A percentile compares a stretch with the other conserved stretches of the same genome.
Evolutionary conservation across 257 asterid genomes (phyloP).

Genomic region (Salvia miltiorrhiza): DNA sequence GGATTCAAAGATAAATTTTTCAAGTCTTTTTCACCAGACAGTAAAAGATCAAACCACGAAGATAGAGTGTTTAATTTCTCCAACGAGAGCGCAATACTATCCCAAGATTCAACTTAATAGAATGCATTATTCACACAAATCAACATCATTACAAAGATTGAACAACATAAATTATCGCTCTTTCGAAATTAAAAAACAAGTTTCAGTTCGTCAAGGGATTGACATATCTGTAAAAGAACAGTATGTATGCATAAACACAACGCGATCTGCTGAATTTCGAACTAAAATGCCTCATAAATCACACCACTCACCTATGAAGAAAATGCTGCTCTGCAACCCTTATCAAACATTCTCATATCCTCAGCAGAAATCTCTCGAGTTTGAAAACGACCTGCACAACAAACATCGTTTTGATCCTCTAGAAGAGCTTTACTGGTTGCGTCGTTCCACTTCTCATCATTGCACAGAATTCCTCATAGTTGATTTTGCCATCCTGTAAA

Average conservation of each 20-base stretch:
- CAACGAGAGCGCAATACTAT: not conserved
- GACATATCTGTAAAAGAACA: not conserved
- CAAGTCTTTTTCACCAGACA: not conserved
- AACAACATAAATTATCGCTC: not conserved
- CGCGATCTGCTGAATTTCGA: not conserved
- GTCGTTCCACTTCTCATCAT: slow-evolving; percentile 62
- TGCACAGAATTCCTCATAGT: slow-evolving; percentile 57
- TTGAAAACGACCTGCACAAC: not conserved
- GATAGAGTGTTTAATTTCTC: no score
- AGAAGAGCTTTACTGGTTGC: slow-evolving; percentile 39
- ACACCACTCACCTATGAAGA: not conserved
- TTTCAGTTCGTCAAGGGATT: not conserved
- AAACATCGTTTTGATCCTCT: not conserved
- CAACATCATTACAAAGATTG: slow-evolving; percentile 13
- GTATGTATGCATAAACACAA: not conserved
- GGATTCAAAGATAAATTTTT: no score
- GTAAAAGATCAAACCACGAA: no score
- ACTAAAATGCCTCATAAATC: slow-evolving; percentile 18
- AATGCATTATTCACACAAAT: not conserved
- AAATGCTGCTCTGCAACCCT: not conserved
- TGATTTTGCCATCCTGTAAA: slow-evolving; percentile 52
- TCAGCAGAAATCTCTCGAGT: not conserved
- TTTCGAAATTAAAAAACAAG: not conserved
- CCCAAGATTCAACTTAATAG: not conserved
- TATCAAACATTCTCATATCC: not conserved